Evolutionary conservation across 352 stramenopile species (phyloP), one percentile per base, ranked within the genome.

Genomic region (Globisporangium iwayamae): DNA sequence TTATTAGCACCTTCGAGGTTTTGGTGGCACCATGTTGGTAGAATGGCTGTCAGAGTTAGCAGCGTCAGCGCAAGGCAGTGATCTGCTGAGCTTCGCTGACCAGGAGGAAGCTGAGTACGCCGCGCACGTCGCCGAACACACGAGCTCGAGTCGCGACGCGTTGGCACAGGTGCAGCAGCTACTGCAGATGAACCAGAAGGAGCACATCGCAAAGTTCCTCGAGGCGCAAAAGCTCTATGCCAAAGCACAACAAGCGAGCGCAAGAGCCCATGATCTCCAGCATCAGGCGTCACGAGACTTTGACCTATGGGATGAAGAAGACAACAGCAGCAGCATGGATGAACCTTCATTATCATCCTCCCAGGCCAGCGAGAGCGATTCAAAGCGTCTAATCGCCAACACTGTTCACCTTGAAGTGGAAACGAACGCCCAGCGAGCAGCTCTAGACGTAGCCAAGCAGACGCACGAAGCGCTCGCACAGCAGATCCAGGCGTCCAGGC

Each of bases 161-260:
- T 62, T 85, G 6, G 32, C 72, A 3, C 73, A 85, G 50, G 72
- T 85, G 25, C 73, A 81, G 38, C 32, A 55, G n/a, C 62, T 78
- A 10, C 56, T 85, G 4, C 69, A 71, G 2, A 53, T 62, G n/a
- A 72, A 69, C 57, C 76, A 85, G 50, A 62, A 71, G 3, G 56
- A 80, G 52, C 76, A 84, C 50, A 80, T 85, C 36, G 62, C 60
- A 22, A 66, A 62, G 16, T 85, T 82, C 55, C 9, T 79, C 10
- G 63, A 67, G 14, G 77, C 71, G 0, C 73, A 84, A 36, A 66
- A 65, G 11, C 28, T 56, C 4, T 84, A 84, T 41, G 59, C 59
- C 0, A 69, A 70, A 34, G 73, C 64, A 0, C 45, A 59, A 0
- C 66, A 74, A 11, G 57, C 69, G 4, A 70, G 69, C 32, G 46